Evolutionary conservation across 2,329 filamentous ascomycete species (phyloP), one percentile per base, ranked within the genome.

Genomic region (Fonsecaea monophora): DNA sequence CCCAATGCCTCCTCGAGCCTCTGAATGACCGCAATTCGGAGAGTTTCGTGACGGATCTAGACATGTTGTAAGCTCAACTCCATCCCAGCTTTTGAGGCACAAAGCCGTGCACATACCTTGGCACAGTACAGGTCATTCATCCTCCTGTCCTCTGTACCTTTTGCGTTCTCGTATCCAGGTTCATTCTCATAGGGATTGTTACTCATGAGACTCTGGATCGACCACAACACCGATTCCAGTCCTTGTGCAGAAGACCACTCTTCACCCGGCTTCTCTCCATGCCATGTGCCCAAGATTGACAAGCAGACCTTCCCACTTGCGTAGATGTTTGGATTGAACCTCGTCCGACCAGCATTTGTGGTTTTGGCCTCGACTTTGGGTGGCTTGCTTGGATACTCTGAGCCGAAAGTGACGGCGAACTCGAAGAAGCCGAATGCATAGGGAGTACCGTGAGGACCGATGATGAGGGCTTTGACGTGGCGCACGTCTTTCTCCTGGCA

Each of bases 361-460:
- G 95, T 98, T 50, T 89, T 85, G 32, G 90, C 89, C 30, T 83
- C 87, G 32, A 90, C 87, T 25, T 73, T 74, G 0, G 88, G 88
- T 5, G 87, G 83, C 68, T 83, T 86, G 65, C 83, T 86, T 5
- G 95, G 95, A 75, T 99, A 99, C 2, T 97, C 93, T 54, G 65
- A 63, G 38, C 66, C 67, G 50, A 74, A 73, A 32, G 59, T 65
- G 34, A 72, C 62, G 76, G 83, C 67, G 78, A 95, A 93, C 85
- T 98, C 93, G 76, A 96, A 98, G 81, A 97, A 97, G 2, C 95
- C 95, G 76, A 96, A 97, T 78, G 97, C 94, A 78, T 99, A 99
- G 0, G 94, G 94, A 0, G 94, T 96, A 73, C 95, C 94, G 71
- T 94, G 92, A 30, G 95, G 94, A 0, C 95, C 95, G 72, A 98